These are phyloP conservation scores for Wickerhamiella occidentalis DNA, from an alignment of 805 yeast species.

Conservation along the genomic window DNA sequence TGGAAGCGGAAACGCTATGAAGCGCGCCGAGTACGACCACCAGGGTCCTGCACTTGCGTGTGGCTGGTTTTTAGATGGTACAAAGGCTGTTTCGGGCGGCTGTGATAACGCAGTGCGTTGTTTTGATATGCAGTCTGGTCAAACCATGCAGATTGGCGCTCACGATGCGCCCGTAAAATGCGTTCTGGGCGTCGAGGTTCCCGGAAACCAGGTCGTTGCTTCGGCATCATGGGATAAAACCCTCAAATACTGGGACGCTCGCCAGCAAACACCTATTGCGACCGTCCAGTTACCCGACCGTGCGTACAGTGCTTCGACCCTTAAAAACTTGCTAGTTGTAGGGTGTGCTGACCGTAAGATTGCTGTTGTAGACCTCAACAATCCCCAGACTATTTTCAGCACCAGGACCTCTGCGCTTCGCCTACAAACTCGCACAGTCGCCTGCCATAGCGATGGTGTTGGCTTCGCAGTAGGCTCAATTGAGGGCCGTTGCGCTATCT, in stretches of 20 bases:
- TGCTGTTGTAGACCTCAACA: conserved; percentile 55
- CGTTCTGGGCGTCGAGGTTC: conserved; percentile 68
- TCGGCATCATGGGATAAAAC: conserved; percentile 97
- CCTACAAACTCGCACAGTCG: conserved; percentile 72
- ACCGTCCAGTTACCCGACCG: conserved; percentile 79
- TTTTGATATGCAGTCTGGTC: conserved; percentile 73
- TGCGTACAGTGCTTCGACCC: conserved; percentile 77
- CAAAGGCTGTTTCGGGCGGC: conserved; percentile 79
- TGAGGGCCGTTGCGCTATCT: conserved; percentile 93
- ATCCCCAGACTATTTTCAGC: conserved; percentile 75
- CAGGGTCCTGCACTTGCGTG: conserved; percentile 76
- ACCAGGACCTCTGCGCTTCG: conserved; percentile 65
- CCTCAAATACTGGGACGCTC: conserved; percentile 85
- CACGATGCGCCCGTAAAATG: conserved; percentile 72
- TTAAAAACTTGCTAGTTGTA: conserved; percentile 74
- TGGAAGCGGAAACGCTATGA: conserved; percentile 61
- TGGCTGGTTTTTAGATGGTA: conserved; percentile 77
- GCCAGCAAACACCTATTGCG: conserved; percentile 64
- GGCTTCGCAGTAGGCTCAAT: conserved; percentile 89
- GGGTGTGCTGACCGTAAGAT: conserved; percentile 88
- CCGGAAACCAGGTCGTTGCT: conserved; percentile 62
- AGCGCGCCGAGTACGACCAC: conserved; percentile 81
- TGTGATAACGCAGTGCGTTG: conserved; percentile 78
- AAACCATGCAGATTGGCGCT: conserved; percentile 68
- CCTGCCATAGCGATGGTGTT: conserved; percentile 82